Evolutionary conservation across 306 rosid species (phyloP).

Genomic region (Crotalaria pallida): DNA sequence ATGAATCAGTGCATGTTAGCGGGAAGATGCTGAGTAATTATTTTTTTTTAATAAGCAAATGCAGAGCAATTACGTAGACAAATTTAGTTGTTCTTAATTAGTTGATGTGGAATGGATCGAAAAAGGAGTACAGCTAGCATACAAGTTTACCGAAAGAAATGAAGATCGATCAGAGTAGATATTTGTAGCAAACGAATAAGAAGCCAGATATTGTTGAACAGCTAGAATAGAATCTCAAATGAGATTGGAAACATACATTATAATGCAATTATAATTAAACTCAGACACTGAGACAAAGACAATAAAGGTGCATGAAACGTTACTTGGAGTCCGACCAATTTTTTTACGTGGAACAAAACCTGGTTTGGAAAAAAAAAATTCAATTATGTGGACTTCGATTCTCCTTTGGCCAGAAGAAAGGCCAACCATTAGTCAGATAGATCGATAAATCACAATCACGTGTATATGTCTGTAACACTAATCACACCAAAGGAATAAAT

Average conservation of each 20-base stretch:
- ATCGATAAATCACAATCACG: not conserved
- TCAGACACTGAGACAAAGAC: not conserved
- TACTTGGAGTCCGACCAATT: not conserved
- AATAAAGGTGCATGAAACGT: not conserved
- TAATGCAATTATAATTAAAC: not conserved
- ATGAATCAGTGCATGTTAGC: not conserved
- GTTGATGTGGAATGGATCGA: slow-evolving; percentile 20
- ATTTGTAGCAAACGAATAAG: slow-evolving; percentile 14
- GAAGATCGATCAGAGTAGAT: not conserved
- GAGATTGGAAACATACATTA: too few relatives aligned
- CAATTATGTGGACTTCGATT: not conserved
- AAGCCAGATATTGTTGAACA: slow-evolving; percentile 20
- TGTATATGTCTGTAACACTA: not conserved
- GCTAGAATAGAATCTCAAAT: slow-evolving; percentile 17
- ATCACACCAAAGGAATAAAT: not conserved
- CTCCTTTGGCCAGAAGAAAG: not conserved
- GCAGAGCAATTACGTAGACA: slow-evolving; percentile 13
- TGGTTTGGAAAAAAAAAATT: not conserved
- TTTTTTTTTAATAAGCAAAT: too few relatives aligned
- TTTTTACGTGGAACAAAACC: not conserved
- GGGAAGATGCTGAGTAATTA: slow-evolving; percentile 22
- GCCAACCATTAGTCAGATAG: not conserved
- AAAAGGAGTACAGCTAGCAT: slow-evolving; percentile 29
- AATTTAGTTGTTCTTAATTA: slow-evolving; percentile 25
- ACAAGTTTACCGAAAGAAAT: slow-evolving; percentile 13